Conservation (phyloP, 306 rosid genomes). For the Calophaca sinica region DNA sequence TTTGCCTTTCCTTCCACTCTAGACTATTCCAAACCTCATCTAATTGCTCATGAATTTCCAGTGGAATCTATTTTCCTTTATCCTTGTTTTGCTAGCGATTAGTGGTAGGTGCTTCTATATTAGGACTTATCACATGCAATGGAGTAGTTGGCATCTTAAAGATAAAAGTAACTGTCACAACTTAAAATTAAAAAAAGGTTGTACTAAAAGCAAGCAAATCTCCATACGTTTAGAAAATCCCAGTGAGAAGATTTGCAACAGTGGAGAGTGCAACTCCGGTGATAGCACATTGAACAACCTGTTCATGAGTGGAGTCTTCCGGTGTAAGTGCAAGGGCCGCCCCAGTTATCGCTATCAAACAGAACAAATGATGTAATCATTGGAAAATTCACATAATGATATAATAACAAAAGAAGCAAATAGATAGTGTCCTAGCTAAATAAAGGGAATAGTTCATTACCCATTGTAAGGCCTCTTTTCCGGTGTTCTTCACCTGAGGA, state of each 20-base stretch:
- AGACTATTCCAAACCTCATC: no score
- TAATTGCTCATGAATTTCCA: no score
- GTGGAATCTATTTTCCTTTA: no score
- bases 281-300: conserved; percentile 82
- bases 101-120: no score
- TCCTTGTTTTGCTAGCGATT: no score
- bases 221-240: conserved; percentile 60
- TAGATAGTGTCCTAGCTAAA: not conserved
- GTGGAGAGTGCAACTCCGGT: conserved; percentile 93
- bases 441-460: conserved; percentile 51
- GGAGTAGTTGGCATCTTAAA: no score
- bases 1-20: no score
- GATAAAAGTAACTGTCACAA: conserved; percentile 27
- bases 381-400: conserved; percentile 7
- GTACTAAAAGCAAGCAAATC: conserved; percentile 6
- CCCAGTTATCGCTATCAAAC: no score
- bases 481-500: conserved; percentile 75
- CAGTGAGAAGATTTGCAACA: conserved; percentile 82
- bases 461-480: conserved; percentile 92
- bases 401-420: not conserved
- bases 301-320: conserved; percentile 65
- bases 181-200: conserved; percentile 15
- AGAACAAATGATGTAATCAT: no score
- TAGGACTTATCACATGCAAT: no score
- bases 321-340: not conserved